phyloP scores from a whole-genome alignment of 257 asterid genomes.

The Nicotiana noctiflora region DNA sequence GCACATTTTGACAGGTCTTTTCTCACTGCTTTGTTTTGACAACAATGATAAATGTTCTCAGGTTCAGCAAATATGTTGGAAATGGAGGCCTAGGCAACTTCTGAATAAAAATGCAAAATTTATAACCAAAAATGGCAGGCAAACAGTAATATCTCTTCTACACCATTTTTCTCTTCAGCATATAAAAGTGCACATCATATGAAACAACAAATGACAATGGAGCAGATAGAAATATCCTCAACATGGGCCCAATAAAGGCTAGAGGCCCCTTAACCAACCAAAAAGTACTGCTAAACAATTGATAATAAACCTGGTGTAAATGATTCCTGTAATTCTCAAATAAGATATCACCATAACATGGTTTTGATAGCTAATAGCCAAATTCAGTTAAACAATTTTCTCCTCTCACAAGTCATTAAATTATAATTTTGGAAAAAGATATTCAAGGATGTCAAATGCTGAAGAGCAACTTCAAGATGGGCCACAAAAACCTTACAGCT shows the following conservation, averaged over 20 bases:
- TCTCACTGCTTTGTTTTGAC: not conserved
- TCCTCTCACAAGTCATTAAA: not conserved
- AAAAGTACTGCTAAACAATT: not conserved
- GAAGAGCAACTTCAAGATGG: not conserved
- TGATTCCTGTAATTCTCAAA: not conserved
- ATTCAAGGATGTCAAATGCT: not conserved
- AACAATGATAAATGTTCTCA: not conserved
- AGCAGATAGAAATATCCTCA: not conserved
- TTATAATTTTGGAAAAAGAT: not conserved
- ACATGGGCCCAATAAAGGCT: not conserved
- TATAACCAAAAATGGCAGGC: not conserved
- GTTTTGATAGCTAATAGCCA: not conserved
- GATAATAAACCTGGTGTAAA: not conserved
- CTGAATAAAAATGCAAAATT: not conserved
- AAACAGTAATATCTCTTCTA: not conserved
- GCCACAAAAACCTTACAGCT: not conserved
- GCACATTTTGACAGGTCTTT: not conserved
- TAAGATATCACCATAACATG: not conserved
- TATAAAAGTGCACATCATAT: not conserved
- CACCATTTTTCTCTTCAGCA: not conserved
- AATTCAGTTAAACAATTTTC: not conserved
- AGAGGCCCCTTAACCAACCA: not conserved
- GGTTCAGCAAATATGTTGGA: not conserved
- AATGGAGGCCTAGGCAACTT: not conserved
- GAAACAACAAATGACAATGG: not conserved